Conservation (phyloP, 768 basidiomycete genomes). For the Tubosaeta brunneosetosa region DNA sequence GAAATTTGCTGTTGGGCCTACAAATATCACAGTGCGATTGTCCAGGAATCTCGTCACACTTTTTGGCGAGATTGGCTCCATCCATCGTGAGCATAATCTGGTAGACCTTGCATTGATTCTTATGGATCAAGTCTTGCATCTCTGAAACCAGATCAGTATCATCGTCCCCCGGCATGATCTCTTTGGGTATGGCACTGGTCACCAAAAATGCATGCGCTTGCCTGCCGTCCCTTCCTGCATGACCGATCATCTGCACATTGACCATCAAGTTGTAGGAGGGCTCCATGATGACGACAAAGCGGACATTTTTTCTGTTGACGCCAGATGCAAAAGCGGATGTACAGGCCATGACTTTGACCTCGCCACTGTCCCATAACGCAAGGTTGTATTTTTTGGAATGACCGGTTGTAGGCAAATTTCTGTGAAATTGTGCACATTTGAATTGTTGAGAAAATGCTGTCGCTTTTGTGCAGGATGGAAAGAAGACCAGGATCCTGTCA, state of each 20-base stretch:
- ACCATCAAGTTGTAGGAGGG: neutral
- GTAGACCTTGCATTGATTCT: too few relatives aligned
- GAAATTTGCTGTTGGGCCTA: neutral
- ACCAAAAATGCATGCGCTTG: neutral
- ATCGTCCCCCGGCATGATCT: too few relatives aligned
- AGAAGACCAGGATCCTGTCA: neutral
- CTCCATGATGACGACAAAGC: slow-evolving; percentile 1
- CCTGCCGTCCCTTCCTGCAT: neutral
- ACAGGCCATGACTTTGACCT: slow-evolving; percentile 1
- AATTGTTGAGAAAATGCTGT: too few relatives aligned
- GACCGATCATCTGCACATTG: neutral
- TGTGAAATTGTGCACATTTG: neutral
- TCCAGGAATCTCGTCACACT: neutral
- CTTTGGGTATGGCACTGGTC: neutral
- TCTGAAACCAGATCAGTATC: too few relatives aligned
- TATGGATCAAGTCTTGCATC: too few relatives aligned
- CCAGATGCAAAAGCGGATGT: neutral
- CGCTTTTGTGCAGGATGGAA: neutral
- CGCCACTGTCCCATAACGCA: neutral
- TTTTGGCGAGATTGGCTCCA: neutral
- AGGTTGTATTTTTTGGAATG: neutral
- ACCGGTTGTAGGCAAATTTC: neutral
- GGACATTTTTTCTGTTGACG: neutral
- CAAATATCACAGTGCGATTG: slow-evolving; percentile 7
- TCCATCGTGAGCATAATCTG: neutral